phyloP scores from a whole-genome alignment of 257 asterid genomes.

The Solanum ossicruentum region DNA sequence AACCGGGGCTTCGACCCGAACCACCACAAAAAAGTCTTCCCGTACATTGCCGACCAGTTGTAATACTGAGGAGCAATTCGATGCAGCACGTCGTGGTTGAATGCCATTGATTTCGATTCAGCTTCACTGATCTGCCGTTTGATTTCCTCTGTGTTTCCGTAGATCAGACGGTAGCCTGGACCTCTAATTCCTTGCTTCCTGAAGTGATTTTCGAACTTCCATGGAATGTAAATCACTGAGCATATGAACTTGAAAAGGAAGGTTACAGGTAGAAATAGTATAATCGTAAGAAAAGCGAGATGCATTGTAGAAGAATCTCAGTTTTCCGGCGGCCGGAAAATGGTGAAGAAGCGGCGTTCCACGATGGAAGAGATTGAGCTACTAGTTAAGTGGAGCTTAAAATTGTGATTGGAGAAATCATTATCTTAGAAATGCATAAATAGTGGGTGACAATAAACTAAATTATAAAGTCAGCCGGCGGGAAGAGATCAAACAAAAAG shows the following conservation, averaged over 20 bases:
- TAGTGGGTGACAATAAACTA: not conserved
- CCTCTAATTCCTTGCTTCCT: constrained; percentile 36
- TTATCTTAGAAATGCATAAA: not conserved
- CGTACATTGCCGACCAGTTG: constrained; percentile 39
- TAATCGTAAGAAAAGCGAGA: not conserved
- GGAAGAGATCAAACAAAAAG: not conserved
- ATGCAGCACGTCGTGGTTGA: constrained; percentile 31
- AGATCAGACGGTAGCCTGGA: constrained; percentile 35
- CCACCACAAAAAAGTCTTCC: constrained; percentile 37
- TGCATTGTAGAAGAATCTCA: not conserved
- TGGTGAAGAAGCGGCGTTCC: not conserved
- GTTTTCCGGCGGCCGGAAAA: not conserved
- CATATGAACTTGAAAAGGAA: not conserved
- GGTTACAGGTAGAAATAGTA: not conserved
- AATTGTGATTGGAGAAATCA: not conserved
- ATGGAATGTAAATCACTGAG: constrained; percentile 25
- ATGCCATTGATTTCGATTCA: constrained; percentile 21
- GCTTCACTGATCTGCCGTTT: constrained; percentile 26
- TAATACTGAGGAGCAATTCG: constrained; percentile 36
- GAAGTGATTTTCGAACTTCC: constrained; percentile 25
- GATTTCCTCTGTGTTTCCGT: constrained; percentile 36
- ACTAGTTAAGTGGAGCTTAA: not conserved
- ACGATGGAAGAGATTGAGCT: not conserved
- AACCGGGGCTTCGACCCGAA: constrained; percentile 39
- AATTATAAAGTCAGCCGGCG: not conserved